Evolutionary conservation across 495 filamentous ascomycete species (phyloP), one percentile per base, ranked within the genome.

Genomic region (Talaromyces wortmannii): DNA sequence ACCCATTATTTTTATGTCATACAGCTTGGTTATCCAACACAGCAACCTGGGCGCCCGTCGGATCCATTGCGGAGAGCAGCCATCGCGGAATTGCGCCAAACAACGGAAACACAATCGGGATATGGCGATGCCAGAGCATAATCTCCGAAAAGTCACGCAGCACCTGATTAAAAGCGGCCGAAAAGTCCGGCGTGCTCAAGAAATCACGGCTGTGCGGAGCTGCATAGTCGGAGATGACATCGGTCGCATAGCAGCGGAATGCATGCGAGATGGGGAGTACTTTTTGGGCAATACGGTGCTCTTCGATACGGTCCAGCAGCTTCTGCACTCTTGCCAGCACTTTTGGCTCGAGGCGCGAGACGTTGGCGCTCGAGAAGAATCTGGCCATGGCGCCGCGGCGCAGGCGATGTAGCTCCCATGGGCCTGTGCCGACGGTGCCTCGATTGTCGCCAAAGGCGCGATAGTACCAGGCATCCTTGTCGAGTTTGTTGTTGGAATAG

Each of bases 201-300:
- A 67, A 73, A 53, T 66, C 58, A 30, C 58, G 66, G 11, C 56
- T 51, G 36, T 53, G 30, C 13, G 42, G 46, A 36, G 60, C 55
- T 11, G 53, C 40, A 46, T 76, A 76, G 32, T 75, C 66, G n/a
- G 61, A 64, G 5, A 78, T 64, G 4, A 77, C 67, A 43, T 78
- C 74, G 0, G 65, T 71, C 5, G 75, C 63, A 47, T 66, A 74
- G 8, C 61, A 64, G 44, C 61, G 65, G 31, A 66, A 71, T 0
- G 70, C 70, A 55, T 74, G 61, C 43, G 69, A 61, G 2, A 78
- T 46, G 40, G 65, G 65, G 15, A 77, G 32, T 0, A 66, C 62
- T 10, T 50, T 49, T 0, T 63, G 51, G n/a, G 56, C 61, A 10
- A 59, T 61, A 33, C 59, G 58, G 53, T 59, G 69, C 0, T 70